Evolutionary conservation across 768 basidiomycete genomes (phyloP), one percentile per base, ranked within the genome.

Genomic region (Hygrocybe coccinea): DNA sequence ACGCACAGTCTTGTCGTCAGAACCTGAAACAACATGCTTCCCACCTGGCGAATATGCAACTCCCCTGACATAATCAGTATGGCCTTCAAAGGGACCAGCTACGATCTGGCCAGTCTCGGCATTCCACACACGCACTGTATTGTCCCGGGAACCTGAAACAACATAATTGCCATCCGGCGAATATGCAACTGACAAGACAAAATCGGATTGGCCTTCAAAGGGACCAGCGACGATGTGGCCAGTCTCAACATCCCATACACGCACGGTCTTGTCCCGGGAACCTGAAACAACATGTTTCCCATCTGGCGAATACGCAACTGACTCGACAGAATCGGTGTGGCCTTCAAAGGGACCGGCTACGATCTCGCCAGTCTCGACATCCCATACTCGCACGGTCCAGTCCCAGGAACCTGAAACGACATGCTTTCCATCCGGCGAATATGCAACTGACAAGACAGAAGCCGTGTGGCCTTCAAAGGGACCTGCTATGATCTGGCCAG

Each of bases 371-470:
- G 45, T 36, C 11, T 17, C n/a, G 9, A 37, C 35, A 35, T 54
- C 41, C 53, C 53, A 54, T 10, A 80, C 68, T 14, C 74, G 70
- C 17, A 81, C 66, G 14, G 78, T 79, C 61, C 77, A 74, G 70
- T 81, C 79, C 63, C 77, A 74, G 6, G 76, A 76, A 0, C 77
- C 79, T 5, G 77, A 79, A 7, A 79, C 67, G 33, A 82, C 72
- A 62, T 67, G 73, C 60, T 77, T 78, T n/a, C 80, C 79, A 25
- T 70, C 67, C 0, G 79, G 79, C 58, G 80, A 79, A 66, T 79
- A 81, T 36, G 76, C 72, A 17, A 80, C 65, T 5, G 75, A 55
- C n/a, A 17, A 19, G 44, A 46, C 44, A 5, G 3, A 29, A 29
- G 3, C 29, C 3, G 29, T 29, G 8, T 29, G 29, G 8, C 29